Percentiles rank a stretch among this genome's conserved stretches.
These are phyloP conservation scores for Ustanciosporium gigantosporum DNA, from an alignment of 1,284 basidiomycete species.

Conservation along the genomic window DNA sequence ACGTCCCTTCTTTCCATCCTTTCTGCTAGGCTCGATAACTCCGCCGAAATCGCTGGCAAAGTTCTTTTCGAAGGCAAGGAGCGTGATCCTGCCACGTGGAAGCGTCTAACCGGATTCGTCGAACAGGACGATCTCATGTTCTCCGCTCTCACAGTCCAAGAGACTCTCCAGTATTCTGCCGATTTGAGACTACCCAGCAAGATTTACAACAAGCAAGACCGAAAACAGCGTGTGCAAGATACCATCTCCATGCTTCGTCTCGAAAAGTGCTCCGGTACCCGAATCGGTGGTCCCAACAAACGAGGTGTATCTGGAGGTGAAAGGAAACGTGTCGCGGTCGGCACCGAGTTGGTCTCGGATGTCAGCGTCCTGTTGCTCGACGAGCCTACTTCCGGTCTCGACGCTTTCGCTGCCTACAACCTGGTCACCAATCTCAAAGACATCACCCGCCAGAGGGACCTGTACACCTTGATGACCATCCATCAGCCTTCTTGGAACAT, in stretches of 20 bases:
- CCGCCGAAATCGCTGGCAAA: slow-evolving; percentile 33
- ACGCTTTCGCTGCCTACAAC: slow-evolving; percentile 37
- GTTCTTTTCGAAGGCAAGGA: slow-evolving; percentile 30
- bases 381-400: slow-evolving; percentile 44
- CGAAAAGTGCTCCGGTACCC: slow-evolving; percentile 35
- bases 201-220: slow-evolving; percentile 26
- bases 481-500: slow-evolving; percentile 51
- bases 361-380: slow-evolving; percentile 42
- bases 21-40: slow-evolving; percentile 33
- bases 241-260: slow-evolving; percentile 43
- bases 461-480: slow-evolving; percentile 41
- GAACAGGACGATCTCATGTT: slow-evolving; percentile 51
- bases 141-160: slow-evolving; percentile 38
- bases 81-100: slow-evolving; percentile 45
- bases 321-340: slow-evolving; percentile 39
- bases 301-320: slow-evolving; percentile 50
- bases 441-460: slow-evolving; percentile 25
- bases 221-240: slow-evolving; percentile 37
- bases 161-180: slow-evolving; percentile 44
- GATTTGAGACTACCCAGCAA: slow-evolving; percentile 32
- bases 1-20: slow-evolving; percentile 47
- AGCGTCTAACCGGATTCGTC: slow-evolving; percentile 44
- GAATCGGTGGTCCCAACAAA: slow-evolving; percentile 33
- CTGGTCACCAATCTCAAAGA: slow-evolving; percentile 39
- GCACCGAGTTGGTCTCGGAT: slow-evolving; percentile 34